Conservation (phyloP, 2,329 filamentous ascomycete species). For the Pseudopithomyces chartarum region DNA sequence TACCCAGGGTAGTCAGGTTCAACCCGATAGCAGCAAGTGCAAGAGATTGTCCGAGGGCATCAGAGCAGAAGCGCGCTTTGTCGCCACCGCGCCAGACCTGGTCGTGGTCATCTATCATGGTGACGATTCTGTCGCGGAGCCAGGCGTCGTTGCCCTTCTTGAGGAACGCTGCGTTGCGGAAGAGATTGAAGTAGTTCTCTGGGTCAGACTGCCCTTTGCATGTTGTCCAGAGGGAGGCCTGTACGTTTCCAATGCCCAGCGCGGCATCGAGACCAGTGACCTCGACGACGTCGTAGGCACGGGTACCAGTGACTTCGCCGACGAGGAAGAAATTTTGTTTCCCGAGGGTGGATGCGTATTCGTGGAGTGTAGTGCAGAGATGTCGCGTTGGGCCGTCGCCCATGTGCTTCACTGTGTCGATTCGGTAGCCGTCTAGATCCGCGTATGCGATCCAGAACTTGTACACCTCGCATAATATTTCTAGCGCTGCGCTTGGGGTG, state of each 20-base stretch:
- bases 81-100: constrained; percentile 6
- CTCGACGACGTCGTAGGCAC: constrained; percentile 23
- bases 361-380: constrained; percentile 23
- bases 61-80: constrained; percentile 26
- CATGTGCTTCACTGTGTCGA: constrained; percentile 31
- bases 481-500: constrained; percentile 16
- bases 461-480: constrained; percentile 21
- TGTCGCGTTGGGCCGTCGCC: constrained; percentile 24
- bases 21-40: constrained; percentile 19
- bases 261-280: constrained; percentile 25
- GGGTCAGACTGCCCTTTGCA: constrained; percentile 19
- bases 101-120: constrained; percentile 19
- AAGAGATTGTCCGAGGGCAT: constrained; percentile 11
- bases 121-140: constrained; percentile 26
- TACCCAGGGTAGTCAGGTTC: constrained; percentile 26
- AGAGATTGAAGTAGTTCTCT: constrained; percentile 23
- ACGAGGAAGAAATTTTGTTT: constrained; percentile 28
- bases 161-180: constrained; percentile 20
- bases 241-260: constrained; percentile 26
- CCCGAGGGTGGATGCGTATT: constrained; percentile 18
- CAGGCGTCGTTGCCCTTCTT: constrained; percentile 20
- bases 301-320: constrained; percentile 23
- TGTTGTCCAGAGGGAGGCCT: constrained; percentile 22
- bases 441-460: constrained; percentile 30
- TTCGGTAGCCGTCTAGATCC: constrained; percentile 25